Evolutionary conservation across 2,329 filamentous ascomycete species (phyloP), one percentile per base, ranked within the genome.

Genomic region (Fusarium virguliforme): DNA sequence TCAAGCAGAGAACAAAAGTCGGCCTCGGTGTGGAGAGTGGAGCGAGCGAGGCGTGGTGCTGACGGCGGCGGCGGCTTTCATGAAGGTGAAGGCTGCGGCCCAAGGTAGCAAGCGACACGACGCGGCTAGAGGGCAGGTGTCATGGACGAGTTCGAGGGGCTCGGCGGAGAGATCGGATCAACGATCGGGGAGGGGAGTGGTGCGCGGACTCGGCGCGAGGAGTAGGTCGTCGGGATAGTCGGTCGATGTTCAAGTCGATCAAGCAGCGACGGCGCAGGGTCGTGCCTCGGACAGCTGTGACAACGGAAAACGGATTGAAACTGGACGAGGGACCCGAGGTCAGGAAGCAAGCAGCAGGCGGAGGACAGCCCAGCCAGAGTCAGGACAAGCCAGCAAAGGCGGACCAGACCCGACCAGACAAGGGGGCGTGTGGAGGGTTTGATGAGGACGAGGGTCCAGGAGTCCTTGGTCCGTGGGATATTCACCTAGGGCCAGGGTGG

Each of bases 391-490:
- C 63, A 74, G 53, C 60, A 60, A 63, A 60, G 66, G 50, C 56
- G 63, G 57, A 59, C 40, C 50, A 59, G 61, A 61, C 68, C 58
- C 59, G 66, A 65, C 70, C 62, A 65, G 72, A 50, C 66, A 65
- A 72, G 73, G 73, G 72, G 72, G 73, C 63, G 65, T 65, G 72
- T 74, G 70, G 74, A 76, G 64, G 72, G 71, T 75, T 75, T 75
- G 72, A 75, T 72, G 72, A 76, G 67, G 74, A 65, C 72, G 74
- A 75, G 72, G 72, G 63, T 63, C 70, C 60, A 61, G 68, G 68
- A 68, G 28, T 60, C 58, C 66, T 64, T 63, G 57, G 60, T 56
- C 60, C 46, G 68, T 69, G 66, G 70, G 64, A 72, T 64, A 18
- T 18, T 18, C 18, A 18, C 18, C 18, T 18, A 72, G 51, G 63